Base-by-base conservation (phyloP, 176 grass and related monocot species). In the Eleusine coracana region DNA sequence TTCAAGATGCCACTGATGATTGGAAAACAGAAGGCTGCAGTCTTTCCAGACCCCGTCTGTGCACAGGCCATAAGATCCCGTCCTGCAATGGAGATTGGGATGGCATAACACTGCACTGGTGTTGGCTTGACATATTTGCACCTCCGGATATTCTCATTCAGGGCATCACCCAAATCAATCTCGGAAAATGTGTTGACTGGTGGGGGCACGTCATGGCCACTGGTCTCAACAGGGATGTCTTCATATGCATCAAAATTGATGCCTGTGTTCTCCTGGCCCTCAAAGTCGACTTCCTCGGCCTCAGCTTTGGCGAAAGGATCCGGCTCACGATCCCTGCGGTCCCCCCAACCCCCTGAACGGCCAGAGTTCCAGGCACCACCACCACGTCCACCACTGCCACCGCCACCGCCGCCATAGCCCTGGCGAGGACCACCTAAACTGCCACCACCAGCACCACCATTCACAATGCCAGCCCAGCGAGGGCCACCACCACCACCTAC, bases 201-300 rank as follows among this genome's bases (percentile, higher is more conserved):
- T 29, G 60, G 25, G 23, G 60, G 60, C 9, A 63, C 60, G 13
- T 63, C 60, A 28, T 63, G 60, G 25, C 60, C 60, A 63, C 60
- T 63, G 2, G 60, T 63, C 25, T 63, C 60, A 14, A 63, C 60
- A 63, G 60, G 60, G 25, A 63, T 63, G 60, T 63, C 60, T 14
- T 63, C 60, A 63, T 63, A 63, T 27, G 60, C 60, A 63, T 63
- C 60, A 63, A 63, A 63, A 29, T 63, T 63, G 60, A 63, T 63
- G 60, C 60, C 60, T 29, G 60, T 63, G 25, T 63, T 63, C 25
- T 63, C 60, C 60, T 63, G 60, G 23, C 60, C 60, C 25, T 63
- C 60, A 63, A 63, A 63, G 25, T 63, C 60, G 14, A 63, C 25
- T 14, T 63, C 60, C 25, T 63, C 60, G 5, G 60, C 60, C 60